Percentiles rank a stretch among this genome's conserved stretches.
phyloP scores from a whole-genome alignment of 192 early-diverging fungal species.

The Backusella westeae region DNA sequence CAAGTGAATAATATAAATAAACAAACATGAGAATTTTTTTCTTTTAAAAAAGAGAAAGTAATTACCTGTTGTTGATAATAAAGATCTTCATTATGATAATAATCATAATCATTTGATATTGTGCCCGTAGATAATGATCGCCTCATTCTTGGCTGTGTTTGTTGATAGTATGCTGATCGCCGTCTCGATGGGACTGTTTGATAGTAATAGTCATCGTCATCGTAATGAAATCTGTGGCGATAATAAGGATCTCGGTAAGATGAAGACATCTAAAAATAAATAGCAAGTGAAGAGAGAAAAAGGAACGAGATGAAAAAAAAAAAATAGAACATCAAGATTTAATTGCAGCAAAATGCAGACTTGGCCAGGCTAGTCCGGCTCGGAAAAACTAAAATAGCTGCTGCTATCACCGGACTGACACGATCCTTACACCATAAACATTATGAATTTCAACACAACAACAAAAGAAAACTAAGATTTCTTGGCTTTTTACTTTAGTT shows the following conservation, averaged over 20 bases:
- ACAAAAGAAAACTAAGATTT: not conserved
- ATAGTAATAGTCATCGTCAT: not conserved
- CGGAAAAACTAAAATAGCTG: not conserved
- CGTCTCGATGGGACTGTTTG: not conserved
- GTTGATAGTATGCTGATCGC: not conserved
- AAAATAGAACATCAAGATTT: not conserved
- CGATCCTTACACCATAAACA: not conserved
- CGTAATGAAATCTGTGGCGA: not conserved
- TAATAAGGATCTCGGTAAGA: conserved; percentile 4
- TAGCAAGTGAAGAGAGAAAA: not conserved
- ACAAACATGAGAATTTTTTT: conserved; percentile 1
- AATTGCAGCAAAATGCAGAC: not conserved
- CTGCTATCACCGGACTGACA: not conserved
- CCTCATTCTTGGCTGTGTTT: not conserved
- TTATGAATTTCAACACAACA: no score
- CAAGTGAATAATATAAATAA: not conserved
- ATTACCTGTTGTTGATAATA: not conserved
- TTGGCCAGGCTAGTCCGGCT: not conserved
- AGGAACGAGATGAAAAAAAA: not conserved
- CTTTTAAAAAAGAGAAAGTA: not conserved
- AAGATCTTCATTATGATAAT: not conserved
- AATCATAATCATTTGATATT: not conserved
- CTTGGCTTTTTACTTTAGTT: not conserved
- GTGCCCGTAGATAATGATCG: not conserved
- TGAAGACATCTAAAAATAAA: not conserved